Evolutionary conservation across 2,329 filamentous ascomycete species (phyloP).

Genomic region (Monosporascus sp.): DNA sequence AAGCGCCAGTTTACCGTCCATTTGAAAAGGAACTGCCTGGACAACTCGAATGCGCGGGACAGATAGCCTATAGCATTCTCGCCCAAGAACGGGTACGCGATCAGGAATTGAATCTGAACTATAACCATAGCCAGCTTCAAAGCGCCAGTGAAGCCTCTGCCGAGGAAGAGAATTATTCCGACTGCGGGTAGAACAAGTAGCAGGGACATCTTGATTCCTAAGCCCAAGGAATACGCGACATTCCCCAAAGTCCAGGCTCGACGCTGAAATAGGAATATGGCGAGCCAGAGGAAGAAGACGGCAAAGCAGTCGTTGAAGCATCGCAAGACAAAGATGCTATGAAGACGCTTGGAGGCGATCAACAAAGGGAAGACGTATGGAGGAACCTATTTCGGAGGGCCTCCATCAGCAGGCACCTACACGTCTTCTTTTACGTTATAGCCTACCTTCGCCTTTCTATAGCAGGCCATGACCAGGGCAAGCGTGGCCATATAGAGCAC

Average conservation of each 20-base stretch:
- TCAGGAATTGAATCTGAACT: slow-evolving; percentile 67
- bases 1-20: slow-evolving; percentile 99
- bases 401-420: slow-evolving; percentile 4
- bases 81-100: slow-evolving; percentile 63
- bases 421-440: neutral
- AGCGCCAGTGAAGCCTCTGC: slow-evolving; percentile 59
- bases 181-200: slow-evolving; percentile 79
- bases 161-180: slow-evolving; percentile 69
- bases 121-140: slow-evolving; percentile 68
- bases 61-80: slow-evolving; percentile 67
- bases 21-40: slow-evolving; percentile 86
- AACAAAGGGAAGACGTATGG: slow-evolving; percentile 84
- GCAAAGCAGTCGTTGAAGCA: slow-evolving; percentile 97
- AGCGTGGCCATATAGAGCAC: slow-evolving; percentile 73
- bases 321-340: slow-evolving; percentile 87
- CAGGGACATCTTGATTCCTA: slow-evolving; percentile 94
- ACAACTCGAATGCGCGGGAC: slow-evolving; percentile 81
- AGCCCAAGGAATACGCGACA: slow-evolving; percentile 67
- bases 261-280: slow-evolving; percentile 74
- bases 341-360: slow-evolving; percentile 82
- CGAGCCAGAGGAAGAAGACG: slow-evolving; percentile 72
- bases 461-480: slow-evolving; percentile 74
- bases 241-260: slow-evolving; percentile 69
- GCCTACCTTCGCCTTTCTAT: slow-evolving; percentile 64
- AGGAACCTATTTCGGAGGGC: slow-evolving; percentile 52